Conservation (phyloP, 352 stramenopile genomes). For the Globisporangium irregulare region DNA sequence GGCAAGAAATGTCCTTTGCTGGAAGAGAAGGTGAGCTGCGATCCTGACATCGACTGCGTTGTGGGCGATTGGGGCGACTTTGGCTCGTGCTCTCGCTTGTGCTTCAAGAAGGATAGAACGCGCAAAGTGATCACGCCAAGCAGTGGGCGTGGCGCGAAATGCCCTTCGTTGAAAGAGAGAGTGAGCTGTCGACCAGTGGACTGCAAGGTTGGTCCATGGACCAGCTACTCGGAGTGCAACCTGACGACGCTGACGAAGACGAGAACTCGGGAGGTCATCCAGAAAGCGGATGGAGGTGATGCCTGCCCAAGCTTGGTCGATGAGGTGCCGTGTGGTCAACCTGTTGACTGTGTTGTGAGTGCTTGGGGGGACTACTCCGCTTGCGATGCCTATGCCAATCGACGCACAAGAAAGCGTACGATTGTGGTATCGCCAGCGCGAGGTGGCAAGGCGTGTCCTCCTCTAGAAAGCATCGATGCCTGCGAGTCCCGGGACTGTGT, state of each 20-base stretch:
- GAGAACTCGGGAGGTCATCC: conserved; percentile 28
- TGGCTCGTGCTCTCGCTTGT: conserved; percentile 30
- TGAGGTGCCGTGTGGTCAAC: conserved; percentile 23
- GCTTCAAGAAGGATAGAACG: conserved; percentile 33
- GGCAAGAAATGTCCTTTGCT: conserved; percentile 39
- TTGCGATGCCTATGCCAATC: conserved; percentile 34
- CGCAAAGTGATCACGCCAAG: conserved; percentile 32
- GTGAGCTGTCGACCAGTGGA: conserved; percentile 39
- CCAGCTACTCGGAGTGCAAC: conserved; percentile 39
- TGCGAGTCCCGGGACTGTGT: conserved; percentile 47
- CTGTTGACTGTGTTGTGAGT: conserved; percentile 54
- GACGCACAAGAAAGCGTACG: conserved; percentile 27
- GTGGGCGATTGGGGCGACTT: conserved; percentile 52
- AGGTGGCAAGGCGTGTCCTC: conserved; percentile 36
- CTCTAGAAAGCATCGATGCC: conserved; percentile 27
- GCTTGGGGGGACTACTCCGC: conserved; percentile 34
- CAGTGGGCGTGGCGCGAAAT: conserved; percentile 31
- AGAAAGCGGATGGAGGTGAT: conserved; percentile 34
- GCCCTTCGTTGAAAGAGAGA: conserved; percentile 33
- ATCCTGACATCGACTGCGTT: conserved; percentile 47
- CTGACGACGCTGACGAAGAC: conserved; percentile 29
- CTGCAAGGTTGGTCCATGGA: conserved; percentile 47
- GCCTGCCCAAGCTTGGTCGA: conserved; percentile 35
- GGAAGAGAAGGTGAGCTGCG: conserved; percentile 33
- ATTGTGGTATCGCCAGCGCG: conserved; percentile 37